Base-by-base conservation (phyloP, 2,329 filamentous ascomycete genomes). In the Colletotrichum somersetense region DNA sequence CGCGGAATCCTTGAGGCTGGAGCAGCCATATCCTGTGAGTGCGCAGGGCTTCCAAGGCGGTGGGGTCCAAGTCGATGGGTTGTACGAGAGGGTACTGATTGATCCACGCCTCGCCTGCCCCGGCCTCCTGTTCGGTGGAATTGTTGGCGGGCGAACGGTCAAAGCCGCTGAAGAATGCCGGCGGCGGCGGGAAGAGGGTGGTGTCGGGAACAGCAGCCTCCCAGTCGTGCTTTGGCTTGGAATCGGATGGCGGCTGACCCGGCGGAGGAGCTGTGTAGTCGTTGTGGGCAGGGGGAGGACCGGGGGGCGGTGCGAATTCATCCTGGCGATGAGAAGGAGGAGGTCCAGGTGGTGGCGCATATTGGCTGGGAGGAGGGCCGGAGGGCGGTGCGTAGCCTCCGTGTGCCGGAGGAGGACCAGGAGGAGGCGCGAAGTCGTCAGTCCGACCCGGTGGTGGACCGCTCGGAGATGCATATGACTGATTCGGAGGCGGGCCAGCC, bases 141-240 rank as follows among this genome's bases (percentile, higher is more conserved):
- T 96, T 96, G 78, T 89, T 91, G 2, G 91, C 87, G 0, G 90
- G 89, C 16, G 92, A 94, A 42, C 80, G 82, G 72, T 93, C 89
- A 77, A 90, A 89, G 61, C 89, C 89, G 66, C 82, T 82, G 80
- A 90, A 90, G 78, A 94, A 86, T 40, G 88, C 87, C 0, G 93
- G 93, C 1, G 93, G 93, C 0, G 92, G 92, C 1, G 92, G 92
- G 55, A 95, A 89, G 12, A 93, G 85, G 0, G 91, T 85, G 1
- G 89, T 94, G 79, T 95, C 92, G 0, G 92, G 92, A 1, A 94
- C 91, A 3, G 91, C 88, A 8, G 87, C 78, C 75, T 91, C 86
- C 93, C 93, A 95, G 81, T 93, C 89, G 78, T 94, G 92, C 75
- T 89, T 79, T 5, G 75, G 73, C 58, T 77, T 76, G 6, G 68